Conservation (phyloP, 2,329 filamentous ascomycete genomes). For the Paecilomyces dactylethromorphus region DNA sequence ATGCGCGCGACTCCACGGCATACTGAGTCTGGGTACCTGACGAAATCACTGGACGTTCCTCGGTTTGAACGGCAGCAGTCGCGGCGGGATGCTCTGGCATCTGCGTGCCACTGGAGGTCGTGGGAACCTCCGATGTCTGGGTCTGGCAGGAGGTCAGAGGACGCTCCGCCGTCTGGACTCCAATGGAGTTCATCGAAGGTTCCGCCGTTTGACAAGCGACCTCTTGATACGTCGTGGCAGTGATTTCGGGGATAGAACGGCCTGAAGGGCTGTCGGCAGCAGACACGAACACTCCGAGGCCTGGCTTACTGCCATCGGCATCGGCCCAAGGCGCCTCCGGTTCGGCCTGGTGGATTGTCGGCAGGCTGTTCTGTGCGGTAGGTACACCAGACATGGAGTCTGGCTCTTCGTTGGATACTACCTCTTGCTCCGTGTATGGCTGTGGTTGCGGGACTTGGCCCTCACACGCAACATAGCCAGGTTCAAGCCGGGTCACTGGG, state of each 20-base stretch:
- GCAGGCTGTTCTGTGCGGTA: background rate
- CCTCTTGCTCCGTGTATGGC: background rate
- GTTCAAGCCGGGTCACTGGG: background rate
- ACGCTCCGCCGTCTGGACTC: background rate
- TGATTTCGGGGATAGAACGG: background rate
- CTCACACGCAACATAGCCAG: background rate
- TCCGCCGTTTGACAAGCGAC: background rate
- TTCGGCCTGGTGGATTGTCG: background rate
- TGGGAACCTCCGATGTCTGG: background rate
- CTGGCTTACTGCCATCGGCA: background rate
- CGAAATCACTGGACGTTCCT: background rate
- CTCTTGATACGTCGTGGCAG: background rate
- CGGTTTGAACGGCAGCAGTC: background rate
- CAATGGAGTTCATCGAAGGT: background rate
- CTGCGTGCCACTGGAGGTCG: background rate
- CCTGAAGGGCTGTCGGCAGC: background rate
- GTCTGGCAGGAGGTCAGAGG: background rate
- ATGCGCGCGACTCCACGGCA: background rate
- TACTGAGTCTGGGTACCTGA: background rate
- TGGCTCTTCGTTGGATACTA: background rate
- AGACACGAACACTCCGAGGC: background rate
- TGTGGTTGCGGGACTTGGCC: background rate
- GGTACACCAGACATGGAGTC: background rate
- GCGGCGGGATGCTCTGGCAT: background rate
- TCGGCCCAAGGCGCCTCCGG: background rate